phyloP scores from a whole-genome alignment of 306 rosid species.

The Sphenostylis stenocarpa region DNA sequence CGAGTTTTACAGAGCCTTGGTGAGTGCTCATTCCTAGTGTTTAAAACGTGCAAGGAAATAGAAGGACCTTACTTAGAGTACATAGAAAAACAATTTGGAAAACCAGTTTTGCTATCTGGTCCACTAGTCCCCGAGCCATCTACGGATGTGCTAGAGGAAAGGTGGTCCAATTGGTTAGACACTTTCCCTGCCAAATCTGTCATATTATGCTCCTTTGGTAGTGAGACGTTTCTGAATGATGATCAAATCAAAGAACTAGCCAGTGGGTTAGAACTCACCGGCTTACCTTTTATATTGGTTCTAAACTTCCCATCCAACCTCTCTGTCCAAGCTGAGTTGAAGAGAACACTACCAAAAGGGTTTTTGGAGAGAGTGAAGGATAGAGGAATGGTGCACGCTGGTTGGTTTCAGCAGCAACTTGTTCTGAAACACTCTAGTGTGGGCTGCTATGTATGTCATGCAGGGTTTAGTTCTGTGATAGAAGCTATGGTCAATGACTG shows the following conservation, averaged over 20 bases:
- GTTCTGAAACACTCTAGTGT: slow-evolving; percentile 42
- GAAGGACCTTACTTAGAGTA: slow-evolving; percentile 47
- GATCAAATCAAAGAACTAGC: slow-evolving; percentile 50
- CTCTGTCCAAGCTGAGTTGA: slow-evolving; percentile 23
- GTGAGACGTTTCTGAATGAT: slow-evolving; percentile 50
- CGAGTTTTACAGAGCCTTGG: slow-evolving; percentile 28
- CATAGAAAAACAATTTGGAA: slow-evolving; percentile 30
- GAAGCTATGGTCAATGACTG: slow-evolving; percentile 54
- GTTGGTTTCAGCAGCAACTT: slow-evolving; percentile 60
- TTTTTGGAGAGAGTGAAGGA: slow-evolving; percentile 46
- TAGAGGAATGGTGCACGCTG: slow-evolving; percentile 43
- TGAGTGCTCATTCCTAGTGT: slow-evolving; percentile 33
- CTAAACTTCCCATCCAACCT: slow-evolving; percentile 43
- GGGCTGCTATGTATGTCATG: slow-evolving; percentile 46
- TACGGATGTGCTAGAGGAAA: slow-evolving; percentile 30
- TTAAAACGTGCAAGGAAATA: slow-evolving; percentile 43
- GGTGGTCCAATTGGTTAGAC: slow-evolving; percentile 41
- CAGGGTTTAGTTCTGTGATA: slow-evolving; percentile 53
- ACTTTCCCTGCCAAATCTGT: slow-evolving; percentile 37
- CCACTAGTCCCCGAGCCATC: slow-evolving; percentile 51
- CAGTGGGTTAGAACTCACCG: slow-evolving; percentile 45
- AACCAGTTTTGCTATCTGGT: slow-evolving; percentile 40
- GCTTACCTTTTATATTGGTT: slow-evolving; percentile 48
- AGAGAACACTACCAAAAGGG: slow-evolving; percentile 40
- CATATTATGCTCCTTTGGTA: slow-evolving; percentile 53